Evolutionary conservation across 1,284 basidiomycete genomes (phyloP), one percentile per base, ranked within the genome.

Genomic region (Ustilago lituana): DNA sequence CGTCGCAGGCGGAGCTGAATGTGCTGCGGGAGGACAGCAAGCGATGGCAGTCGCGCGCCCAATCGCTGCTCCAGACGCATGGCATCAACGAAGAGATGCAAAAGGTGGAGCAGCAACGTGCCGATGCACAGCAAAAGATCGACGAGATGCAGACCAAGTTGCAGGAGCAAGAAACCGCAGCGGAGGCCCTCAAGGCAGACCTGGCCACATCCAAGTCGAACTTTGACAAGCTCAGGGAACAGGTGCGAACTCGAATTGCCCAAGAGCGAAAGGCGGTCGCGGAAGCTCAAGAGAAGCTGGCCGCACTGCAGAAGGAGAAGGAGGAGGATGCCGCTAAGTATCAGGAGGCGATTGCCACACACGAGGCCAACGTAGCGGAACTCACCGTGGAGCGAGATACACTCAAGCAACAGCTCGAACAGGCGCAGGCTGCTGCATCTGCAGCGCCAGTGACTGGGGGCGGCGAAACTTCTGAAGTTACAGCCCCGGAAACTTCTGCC

Each of bases 21-120:
- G 87, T 89, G 10, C 84, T 93, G 24, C 90, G 93, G 79, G 89
- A 88, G 49, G 92, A 94, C 83, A 90, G 87, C 71, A 87, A 86
- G 40, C 88, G 88, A 63, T 94, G 93, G 92, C 91, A 94, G 83
- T 88, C 90, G 50, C 88, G 93, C 12, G 92, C 92, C 69, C 83
- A 88, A 23, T 90, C 91, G 58, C 85, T 94, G 27, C 85, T 95
- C 44, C 89, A 87, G 83, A 93, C 93, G 76, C 91, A 94, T 74
- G 91, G 92, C 48, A 89, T 92, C 69, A 92, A 93, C 14, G 88
- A 90, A 5, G 77, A 81, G 58, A 61, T 82, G 29, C 70, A 80
- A 39, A 74, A 74, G 57, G 73, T 62, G 22, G 78, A 81, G 60
- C 63, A 76, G 47, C 74, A 81, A 61, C 69, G 73, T 5, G 67